These are phyloP conservation scores for Brassica napus DNA, from an alignment of 345 rosid genomes.

Conservation along the genomic window DNA sequence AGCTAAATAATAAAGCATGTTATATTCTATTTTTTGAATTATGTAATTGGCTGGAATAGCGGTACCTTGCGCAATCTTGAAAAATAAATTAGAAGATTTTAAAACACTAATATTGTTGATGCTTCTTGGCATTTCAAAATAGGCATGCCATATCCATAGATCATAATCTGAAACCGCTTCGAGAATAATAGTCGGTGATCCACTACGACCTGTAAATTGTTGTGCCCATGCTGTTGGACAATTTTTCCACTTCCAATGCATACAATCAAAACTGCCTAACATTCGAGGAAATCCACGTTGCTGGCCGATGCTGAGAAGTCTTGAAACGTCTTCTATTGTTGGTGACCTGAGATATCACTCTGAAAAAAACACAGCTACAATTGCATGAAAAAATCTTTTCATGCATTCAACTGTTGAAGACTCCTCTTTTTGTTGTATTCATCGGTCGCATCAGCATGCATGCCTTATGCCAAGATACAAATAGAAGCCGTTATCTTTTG, in stretches of 20 bases:
- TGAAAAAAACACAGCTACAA: not conserved
- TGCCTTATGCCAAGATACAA: not conserved
- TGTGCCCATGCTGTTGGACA: not conserved
- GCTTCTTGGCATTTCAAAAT: not conserved
- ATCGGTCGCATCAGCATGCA: no score
- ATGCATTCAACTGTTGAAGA: no score
- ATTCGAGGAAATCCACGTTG: not conserved
- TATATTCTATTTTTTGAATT: no score
- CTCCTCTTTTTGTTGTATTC: no score
- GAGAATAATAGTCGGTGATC: not conserved
- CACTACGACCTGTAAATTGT: not conserved
- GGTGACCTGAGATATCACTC: not conserved
- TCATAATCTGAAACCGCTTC: not conserved
- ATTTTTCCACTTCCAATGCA: no score
- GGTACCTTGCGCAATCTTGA: no score
- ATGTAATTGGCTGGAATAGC: no score
- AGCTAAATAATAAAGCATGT: no score
- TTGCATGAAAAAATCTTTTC: not conserved
- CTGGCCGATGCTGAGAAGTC: not conserved
- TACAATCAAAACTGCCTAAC: not conserved
- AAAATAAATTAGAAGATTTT: no score
- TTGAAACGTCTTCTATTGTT: not conserved
- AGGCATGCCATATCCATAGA: not conserved
- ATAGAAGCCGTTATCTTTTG: not conserved
- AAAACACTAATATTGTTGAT: not conserved